phyloP scores from a whole-genome alignment of 1,284 basidiomycete species.

The Cystobasidium pallidum region DNA sequence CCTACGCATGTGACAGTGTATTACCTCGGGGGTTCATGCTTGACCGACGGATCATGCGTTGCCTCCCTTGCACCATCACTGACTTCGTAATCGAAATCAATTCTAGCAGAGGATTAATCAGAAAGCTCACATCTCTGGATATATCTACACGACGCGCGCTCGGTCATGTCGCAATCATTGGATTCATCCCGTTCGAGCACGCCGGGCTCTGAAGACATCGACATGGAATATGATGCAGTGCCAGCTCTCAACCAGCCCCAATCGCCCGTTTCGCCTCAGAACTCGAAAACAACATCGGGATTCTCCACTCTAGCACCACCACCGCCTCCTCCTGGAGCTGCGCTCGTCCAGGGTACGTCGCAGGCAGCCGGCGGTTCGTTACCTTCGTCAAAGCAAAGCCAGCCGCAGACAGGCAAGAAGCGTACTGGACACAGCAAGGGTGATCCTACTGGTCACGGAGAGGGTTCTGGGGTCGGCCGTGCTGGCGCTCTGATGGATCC shows the following conservation, averaged over 20 bases:
- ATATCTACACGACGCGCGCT: not conserved
- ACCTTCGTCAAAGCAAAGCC: not conserved
- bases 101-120: too few species aligned
- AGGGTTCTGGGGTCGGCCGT: not conserved
- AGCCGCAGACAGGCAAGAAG: not conserved
- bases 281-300: not conserved
- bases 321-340: not conserved
- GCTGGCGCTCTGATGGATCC: constrained; percentile 16
- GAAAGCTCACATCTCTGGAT: not conserved
- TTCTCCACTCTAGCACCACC: not conserved
- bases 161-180: not conserved
- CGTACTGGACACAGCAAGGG: not conserved
- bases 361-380: not conserved
- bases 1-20: too few species aligned
- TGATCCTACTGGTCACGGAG: not conserved
- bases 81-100: too few species aligned
- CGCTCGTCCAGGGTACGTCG: not conserved
- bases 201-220: constrained; percentile 35
- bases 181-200: constrained; percentile 28
- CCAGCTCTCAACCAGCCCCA: not conserved
- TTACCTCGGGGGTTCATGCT: too few species aligned
- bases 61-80: too few species aligned
- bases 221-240: constrained; percentile 11
- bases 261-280: not conserved
- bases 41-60: too few species aligned